Conservation (phyloP, 495 filamentous ascomycete species). For the Neurospora pannonica region DNA sequence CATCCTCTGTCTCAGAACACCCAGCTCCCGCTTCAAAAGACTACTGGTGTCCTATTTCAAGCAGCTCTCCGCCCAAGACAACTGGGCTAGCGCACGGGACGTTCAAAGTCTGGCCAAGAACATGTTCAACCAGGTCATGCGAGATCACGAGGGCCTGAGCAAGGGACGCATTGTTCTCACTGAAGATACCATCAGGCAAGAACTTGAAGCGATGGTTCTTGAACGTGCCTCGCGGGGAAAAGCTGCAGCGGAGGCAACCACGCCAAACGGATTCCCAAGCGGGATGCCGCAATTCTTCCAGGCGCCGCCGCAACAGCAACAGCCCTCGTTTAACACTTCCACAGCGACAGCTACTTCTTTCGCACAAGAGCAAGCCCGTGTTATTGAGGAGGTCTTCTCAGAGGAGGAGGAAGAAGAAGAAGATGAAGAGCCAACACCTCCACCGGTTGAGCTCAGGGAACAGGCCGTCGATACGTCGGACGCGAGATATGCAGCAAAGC, state of each 20-base stretch:
- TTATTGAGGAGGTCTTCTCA: not conserved
- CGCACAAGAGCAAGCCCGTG: not conserved
- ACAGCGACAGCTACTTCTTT: not conserved
- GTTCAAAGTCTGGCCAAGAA: constrained; percentile 46
- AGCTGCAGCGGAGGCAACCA: not conserved
- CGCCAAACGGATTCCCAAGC: not conserved
- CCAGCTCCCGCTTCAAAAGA: constrained; percentile 8
- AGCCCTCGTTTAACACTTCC: not conserved
- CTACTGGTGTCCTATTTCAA: constrained; percentile 29
- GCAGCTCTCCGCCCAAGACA: constrained; percentile 32
- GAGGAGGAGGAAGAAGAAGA: not conserved
- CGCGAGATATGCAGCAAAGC: constrained; percentile 1
- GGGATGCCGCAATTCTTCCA: not conserved
- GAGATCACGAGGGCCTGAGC: constrained; percentile 14
- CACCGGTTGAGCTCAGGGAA: constrained; percentile 1
- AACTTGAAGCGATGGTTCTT: constrained; percentile 34
- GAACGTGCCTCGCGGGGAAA: constrained; percentile 29
- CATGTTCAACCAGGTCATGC: constrained; percentile 39
- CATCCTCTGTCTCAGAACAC: constrained; percentile 25
- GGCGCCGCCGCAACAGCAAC: not conserved
- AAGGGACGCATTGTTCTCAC: constrained; percentile 13
- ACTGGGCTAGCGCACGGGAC: constrained; percentile 64
- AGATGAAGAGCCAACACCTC: not conserved
- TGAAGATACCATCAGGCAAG: constrained; percentile 25
- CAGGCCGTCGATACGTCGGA: not conserved